Conservation (phyloP, 2,329 filamentous ascomycete genomes). For the Sarocladium oryzae region DNA sequence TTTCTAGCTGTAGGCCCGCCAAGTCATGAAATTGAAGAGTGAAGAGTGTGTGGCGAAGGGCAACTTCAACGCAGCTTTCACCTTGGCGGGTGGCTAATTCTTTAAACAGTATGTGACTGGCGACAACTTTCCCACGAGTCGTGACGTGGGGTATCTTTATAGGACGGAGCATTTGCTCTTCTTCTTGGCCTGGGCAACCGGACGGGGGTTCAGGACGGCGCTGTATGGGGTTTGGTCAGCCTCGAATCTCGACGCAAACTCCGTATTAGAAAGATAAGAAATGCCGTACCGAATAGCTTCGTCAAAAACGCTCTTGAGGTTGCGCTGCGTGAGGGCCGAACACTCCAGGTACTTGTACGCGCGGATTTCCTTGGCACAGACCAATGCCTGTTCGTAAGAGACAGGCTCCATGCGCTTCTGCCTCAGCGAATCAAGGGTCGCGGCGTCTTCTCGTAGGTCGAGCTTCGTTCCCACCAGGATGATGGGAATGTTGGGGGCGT, state of each 20-base stretch:
- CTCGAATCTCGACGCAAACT: too few species aligned
- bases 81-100: background rate
- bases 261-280: too few species aligned
- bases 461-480: slow-evolving; percentile 97
- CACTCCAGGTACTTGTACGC: slow-evolving; percentile 98
- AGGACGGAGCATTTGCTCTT: slow-evolving; percentile 67
- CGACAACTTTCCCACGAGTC: slow-evolving; percentile 5
- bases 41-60: background rate
- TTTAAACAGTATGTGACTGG: background rate
- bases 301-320: slow-evolving; percentile 97
- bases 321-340: slow-evolving; percentile 91
- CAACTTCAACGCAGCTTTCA: background rate
- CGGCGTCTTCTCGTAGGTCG: slow-evolving; percentile 83
- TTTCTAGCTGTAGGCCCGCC: background rate
- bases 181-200: slow-evolving; percentile 41
- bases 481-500: slow-evolving; percentile 90
- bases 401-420: slow-evolving; percentile 97
- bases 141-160: slow-evolving; percentile 31
- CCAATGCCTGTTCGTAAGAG: slow-evolving; percentile 83
- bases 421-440: slow-evolving; percentile 73
- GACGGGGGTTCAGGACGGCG: slow-evolving; percentile 65
- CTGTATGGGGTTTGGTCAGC: slow-evolving; percentile 30
- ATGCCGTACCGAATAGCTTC: slow-evolving; percentile 96
- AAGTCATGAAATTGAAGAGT: slow-evolving; percentile 6
- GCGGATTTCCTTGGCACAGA: slow-evolving; percentile 87